Evolutionary conservation across 1,284 basidiomycete genomes (phyloP).

Genomic region (Malassezia globosa): DNA sequence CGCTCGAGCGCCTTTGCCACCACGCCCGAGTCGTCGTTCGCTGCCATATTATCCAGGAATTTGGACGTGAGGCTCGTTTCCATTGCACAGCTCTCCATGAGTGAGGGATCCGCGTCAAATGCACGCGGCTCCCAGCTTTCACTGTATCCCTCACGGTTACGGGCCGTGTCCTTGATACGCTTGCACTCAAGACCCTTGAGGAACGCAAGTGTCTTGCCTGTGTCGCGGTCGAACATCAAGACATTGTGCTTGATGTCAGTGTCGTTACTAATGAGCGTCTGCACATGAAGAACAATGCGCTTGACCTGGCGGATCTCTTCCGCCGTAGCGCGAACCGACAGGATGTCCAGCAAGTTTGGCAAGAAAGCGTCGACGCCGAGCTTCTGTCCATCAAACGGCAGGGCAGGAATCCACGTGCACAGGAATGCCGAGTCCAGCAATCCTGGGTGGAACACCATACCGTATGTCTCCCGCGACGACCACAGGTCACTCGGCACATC

Average conservation of each 20-base stretch:
- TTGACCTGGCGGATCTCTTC: conserved; percentile 15
- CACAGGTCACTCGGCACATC: conserved; percentile 18
- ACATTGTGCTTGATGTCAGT: conserved; percentile 18
- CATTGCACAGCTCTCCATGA: conserved; percentile 4
- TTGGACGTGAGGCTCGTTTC: background rate
- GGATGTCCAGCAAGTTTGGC: conserved; percentile 16
- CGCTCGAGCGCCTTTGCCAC: conserved; percentile 2
- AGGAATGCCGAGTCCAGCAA: conserved; percentile 19
- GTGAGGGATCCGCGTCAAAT: conserved; percentile 2
- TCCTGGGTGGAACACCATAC: conserved; percentile 20
- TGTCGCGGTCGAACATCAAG: conserved; percentile 18
- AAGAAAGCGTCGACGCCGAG: conserved; percentile 17
- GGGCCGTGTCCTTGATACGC: conserved; percentile 19
- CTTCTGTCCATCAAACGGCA: conserved; percentile 17
- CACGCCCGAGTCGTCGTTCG: conserved; percentile 6
- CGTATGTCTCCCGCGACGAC: conserved; percentile 7
- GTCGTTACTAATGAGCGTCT: conserved; percentile 14
- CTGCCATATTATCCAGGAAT: conserved; percentile 6
- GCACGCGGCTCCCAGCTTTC: conserved; percentile 17
- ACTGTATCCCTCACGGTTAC: conserved; percentile 13
- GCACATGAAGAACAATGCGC: conserved; percentile 10
- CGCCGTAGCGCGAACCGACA: conserved; percentile 13
- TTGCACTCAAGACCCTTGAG: conserved; percentile 19
- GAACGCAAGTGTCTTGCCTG: conserved; percentile 18
- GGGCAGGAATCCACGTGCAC: conserved; percentile 19